These are phyloP conservation scores for Centella asiatica DNA, from an alignment of 129 eudicot genomes.

Conservation along the genomic window DNA sequence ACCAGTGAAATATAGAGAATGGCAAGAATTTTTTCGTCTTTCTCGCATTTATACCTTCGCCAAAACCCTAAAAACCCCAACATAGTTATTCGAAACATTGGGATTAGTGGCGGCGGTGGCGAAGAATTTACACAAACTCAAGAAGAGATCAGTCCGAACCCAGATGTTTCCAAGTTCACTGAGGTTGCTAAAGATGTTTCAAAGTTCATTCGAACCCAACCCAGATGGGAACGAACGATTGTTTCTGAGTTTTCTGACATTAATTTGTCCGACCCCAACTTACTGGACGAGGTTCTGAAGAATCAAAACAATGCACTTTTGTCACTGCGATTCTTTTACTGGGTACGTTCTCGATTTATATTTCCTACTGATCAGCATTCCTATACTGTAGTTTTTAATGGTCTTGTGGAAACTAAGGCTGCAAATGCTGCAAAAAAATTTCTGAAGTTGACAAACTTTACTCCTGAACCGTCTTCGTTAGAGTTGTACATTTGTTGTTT, in stretches of 20 bases:
- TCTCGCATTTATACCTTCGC: constrained; percentile 30
- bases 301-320: constrained; percentile 39
- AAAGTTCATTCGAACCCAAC: constrained; percentile 38
- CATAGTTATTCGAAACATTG: constrained; percentile 21
- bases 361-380: constrained; percentile 28
- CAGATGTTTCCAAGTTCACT: neutral
- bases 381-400: constrained; percentile 34
- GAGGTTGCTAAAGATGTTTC: constrained; percentile 40
- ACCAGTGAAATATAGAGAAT: constrained; percentile 6
- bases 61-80: constrained; percentile 30
- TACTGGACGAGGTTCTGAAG: constrained; percentile 39
- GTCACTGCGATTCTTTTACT: constrained; percentile 44
- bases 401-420: constrained; percentile 46
- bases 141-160: constrained; percentile 9
- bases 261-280: constrained; percentile 39
- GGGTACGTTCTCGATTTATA: constrained; percentile 36
- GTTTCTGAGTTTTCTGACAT: constrained; percentile 41
- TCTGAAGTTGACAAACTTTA: constrained; percentile 27
- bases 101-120: constrained; percentile 6
- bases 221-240: constrained; percentile 72
- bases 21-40: constrained; percentile 33
- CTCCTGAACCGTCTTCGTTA: constrained; percentile 31
- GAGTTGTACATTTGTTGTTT: constrained; percentile 45
- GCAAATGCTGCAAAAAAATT: constrained; percentile 42
- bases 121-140: constrained; percentile 17